Percentiles rank a stretch among this genome's conserved stretches.
Conservation (phyloP, 495 filamentous ascomycete genomes). For the Poronia punctata region DNA sequence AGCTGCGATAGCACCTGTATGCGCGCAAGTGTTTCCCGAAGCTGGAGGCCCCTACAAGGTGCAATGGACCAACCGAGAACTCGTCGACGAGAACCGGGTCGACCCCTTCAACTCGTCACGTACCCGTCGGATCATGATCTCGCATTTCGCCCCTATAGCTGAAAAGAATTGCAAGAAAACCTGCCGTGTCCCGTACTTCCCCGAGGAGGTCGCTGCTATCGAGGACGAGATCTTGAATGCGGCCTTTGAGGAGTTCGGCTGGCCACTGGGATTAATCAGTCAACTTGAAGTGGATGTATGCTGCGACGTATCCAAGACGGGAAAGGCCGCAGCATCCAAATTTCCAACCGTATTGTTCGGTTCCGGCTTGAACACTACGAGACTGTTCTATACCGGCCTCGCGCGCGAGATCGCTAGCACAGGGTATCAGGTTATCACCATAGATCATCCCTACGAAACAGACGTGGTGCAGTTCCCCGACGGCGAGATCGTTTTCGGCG, state of each 20-base stretch:
- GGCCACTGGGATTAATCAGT: constrained; percentile 1
- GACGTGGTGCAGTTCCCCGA: constrained; percentile 6
- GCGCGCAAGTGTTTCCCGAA: constrained; percentile 4
- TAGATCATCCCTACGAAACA: constrained; percentile 6
- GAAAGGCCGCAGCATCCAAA: neutral
- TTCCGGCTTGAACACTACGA: constrained; percentile 4
- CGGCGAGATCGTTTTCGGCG: constrained; percentile 7
- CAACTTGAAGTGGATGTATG: constrained; percentile 3
- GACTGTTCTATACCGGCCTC: constrained; percentile 3
- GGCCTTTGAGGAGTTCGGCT: constrained; percentile 4
- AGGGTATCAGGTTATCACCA: constrained; percentile 3
- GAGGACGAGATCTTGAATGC: constrained; percentile 3
- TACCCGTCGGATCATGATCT: constrained; percentile 6
- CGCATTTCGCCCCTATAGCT: constrained; percentile 2
- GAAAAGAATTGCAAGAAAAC: neutral
- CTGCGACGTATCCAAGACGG: neutral
- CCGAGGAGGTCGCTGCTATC: neutral
- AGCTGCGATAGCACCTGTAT: neutral
- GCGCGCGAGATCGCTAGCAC: constrained; percentile 2
- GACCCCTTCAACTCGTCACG: constrained; percentile 5
- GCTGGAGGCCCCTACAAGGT: neutral
- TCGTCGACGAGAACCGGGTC: constrained; percentile 2
- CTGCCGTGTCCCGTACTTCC: constrained; percentile 5
- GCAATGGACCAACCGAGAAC: constrained; percentile 6
- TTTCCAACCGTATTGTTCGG: constrained; percentile 3